These are phyloP conservation scores for Malbranchea zuffiana DNA, from an alignment of 2,329 filamentous ascomycete genomes.

Conservation along the genomic window DNA sequence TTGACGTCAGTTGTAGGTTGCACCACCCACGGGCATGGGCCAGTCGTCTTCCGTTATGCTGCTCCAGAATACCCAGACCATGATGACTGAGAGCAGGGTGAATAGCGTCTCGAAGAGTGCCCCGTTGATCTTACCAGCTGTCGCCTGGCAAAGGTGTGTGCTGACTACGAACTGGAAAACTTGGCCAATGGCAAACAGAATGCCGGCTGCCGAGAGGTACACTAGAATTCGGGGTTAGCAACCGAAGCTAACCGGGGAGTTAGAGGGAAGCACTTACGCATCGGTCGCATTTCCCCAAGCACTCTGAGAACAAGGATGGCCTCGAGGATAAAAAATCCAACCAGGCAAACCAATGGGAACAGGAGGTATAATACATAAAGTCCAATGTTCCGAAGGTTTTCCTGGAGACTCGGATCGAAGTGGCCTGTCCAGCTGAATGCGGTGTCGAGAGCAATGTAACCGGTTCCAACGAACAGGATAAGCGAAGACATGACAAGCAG, in stretches of 20 bases:
- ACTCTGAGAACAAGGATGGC: conserved; percentile 71
- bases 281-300: conserved; percentile 79
- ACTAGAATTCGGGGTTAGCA: conserved; percentile 33
- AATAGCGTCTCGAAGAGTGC: conserved; percentile 88
- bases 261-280: conserved; percentile 46
- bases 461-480: conserved; percentile 73
- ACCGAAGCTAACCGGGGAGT: not conserved
- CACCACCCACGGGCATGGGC: conserved; percentile 47
- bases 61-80: conserved; percentile 93
- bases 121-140: conserved; percentile 78
- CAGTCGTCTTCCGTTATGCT: conserved; percentile 99
- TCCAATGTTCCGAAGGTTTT: conserved; percentile 60
- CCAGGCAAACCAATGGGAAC: conserved; percentile 76
- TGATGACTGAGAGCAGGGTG: conserved; percentile 70
- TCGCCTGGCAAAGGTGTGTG: conserved; percentile 76
- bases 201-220: conserved; percentile 60
- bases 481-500: conserved; percentile 61
- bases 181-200: conserved; percentile 85
- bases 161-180: conserved; percentile 95
- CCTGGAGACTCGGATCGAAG: conserved; percentile 52
- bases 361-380: conserved; percentile 94
- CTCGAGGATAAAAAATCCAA: conserved; percentile 77
- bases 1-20: conserved; percentile 23
- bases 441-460: conserved; percentile 91
- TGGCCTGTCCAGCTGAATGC: conserved; percentile 73